phyloP scores from a whole-genome alignment of 2,329 filamentous ascomycete genomes.

The Alternaria sp. region DNA sequence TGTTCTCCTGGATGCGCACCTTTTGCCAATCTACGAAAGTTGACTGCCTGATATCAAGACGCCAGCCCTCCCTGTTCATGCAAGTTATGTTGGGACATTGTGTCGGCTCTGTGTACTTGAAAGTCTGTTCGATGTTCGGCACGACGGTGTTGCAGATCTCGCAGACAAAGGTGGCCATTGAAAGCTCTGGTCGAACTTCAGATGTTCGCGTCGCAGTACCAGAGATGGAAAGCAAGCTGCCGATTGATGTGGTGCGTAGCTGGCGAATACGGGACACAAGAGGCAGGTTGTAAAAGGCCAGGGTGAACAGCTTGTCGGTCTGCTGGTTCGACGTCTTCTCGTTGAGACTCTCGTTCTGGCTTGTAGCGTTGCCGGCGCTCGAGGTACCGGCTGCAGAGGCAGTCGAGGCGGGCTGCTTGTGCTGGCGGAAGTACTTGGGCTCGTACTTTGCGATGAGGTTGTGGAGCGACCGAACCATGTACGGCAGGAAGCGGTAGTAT shows the following conservation, averaged over 20 bases:
- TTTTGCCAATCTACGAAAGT: slow-evolving; percentile 99
- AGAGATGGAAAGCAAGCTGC: slow-evolving; percentile 92
- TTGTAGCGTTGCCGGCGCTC: slow-evolving; percentile 66
- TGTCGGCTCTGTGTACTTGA: slow-evolving; percentile 95
- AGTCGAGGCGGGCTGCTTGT: slow-evolving; percentile 81
- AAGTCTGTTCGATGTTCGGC: slow-evolving; percentile 94
- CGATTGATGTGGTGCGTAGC: slow-evolving; percentile 88
- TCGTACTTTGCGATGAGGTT: slow-evolving; percentile 95
- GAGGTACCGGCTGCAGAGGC: slow-evolving; percentile 77
- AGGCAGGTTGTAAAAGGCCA: slow-evolving; percentile 93
- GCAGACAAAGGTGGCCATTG: slow-evolving; percentile 90
- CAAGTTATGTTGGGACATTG: slow-evolving; percentile 91
- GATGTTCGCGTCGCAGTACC: slow-evolving; percentile 97
- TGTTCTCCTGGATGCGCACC: slow-evolving; percentile 97
- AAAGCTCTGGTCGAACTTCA: slow-evolving; percentile 93
- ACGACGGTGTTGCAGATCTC: slow-evolving; percentile 85
- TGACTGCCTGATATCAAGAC: slow-evolving; percentile 94
- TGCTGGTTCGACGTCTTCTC: slow-evolving; percentile 89
- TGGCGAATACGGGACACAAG: slow-evolving; percentile 86
- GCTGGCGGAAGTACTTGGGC: slow-evolving; percentile 90
- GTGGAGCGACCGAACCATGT: slow-evolving; percentile 86
- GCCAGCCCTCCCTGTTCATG: slow-evolving; percentile 91
- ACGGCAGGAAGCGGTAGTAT: slow-evolving; percentile 95
- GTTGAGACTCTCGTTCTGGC: slow-evolving; percentile 64
- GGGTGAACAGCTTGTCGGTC: slow-evolving; percentile 93